Evolutionary conservation across 129 eudicot genomes (phyloP), one percentile per base, ranked within the genome.

Genomic region (Pulicaria dysenterica): DNA sequence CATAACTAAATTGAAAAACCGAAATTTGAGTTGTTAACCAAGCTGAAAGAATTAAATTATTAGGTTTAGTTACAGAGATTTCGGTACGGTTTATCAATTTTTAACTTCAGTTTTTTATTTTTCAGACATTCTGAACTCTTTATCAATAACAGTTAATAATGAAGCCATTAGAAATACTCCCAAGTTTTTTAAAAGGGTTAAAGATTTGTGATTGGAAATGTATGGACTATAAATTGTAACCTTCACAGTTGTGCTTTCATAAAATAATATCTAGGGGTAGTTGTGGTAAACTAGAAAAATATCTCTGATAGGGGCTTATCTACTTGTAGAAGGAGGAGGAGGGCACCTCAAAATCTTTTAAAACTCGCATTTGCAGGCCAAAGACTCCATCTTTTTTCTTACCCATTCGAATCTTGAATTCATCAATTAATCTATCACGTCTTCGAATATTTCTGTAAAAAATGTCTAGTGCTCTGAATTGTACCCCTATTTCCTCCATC

Each of bases 401-500:
- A 47, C 58, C 71, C 57, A 70, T 49, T 57, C 37, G 68, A 73
- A 79, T 61, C 70, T 77, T 68, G 62, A 73, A 38, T 11, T 51
- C 76, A 54, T 78, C 59, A 41, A 49, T 78, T 50, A 41, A 49
- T 49, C 72, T 44, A 24, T 43, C 8, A 11, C 5, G 24, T 55
- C 63, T 44, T 53, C 14, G 42, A 58, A 47, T 47, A 70, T 79
- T 65, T 69, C 73, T 54, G 3, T 56, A 70, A 38, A 48, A 40
- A 63, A 86, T 83, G 92, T 78, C 88, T 47, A 57, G 58, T 70
- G 46, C 84, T 67, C 67, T 87, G 13, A 65, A 76, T 81, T 86
- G 68, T 66, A 54, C 82, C 51, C 82, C 88, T 44, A 72, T 86
- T 46, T 64, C 78, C 39, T 73, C 84, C 74, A 66, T 70, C 66